phyloP scores from a whole-genome alignment of 495 filamentous ascomycete genomes.

The Paragyromitra xinjiangensis region DNA sequence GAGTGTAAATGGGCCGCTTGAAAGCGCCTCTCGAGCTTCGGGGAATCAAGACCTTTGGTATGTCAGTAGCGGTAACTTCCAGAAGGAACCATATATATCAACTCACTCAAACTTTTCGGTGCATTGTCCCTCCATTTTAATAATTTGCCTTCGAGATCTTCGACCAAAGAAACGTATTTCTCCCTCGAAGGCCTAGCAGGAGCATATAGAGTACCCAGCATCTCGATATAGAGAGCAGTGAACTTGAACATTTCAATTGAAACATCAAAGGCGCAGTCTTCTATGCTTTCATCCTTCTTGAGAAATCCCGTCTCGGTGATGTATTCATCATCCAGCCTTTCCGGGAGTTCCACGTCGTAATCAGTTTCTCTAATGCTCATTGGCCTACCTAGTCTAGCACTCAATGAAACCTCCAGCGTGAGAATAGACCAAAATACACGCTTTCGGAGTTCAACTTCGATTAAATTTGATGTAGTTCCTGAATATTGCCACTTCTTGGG shows the following conservation, averaged over 20 bases:
- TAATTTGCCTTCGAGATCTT: slow-evolving; percentile 69
- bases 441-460: slow-evolving; percentile 78
- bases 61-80: slow-evolving; percentile 61
- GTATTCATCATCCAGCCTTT: slow-evolving; percentile 71
- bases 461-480: slow-evolving; percentile 63
- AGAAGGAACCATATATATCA: background rate
- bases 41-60: slow-evolving; percentile 59
- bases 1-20: slow-evolving; percentile 63
- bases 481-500: slow-evolving; percentile 67
- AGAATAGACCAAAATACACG: slow-evolving; percentile 77
- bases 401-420: slow-evolving; percentile 69
- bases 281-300: slow-evolving; percentile 64
- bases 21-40: slow-evolving; percentile 64
- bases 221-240: slow-evolving; percentile 70
- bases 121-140: slow-evolving; percentile 66
- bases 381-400: slow-evolving; percentile 76
- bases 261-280: slow-evolving; percentile 71
- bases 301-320: slow-evolving; percentile 61
- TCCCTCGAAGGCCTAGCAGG: slow-evolving; percentile 65
- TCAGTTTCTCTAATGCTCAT: slow-evolving; percentile 76
- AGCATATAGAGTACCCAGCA: slow-evolving; percentile 76
- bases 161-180: slow-evolving; percentile 70
- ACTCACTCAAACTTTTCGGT: slow-evolving; percentile 60
- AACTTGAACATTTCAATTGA: slow-evolving; percentile 70
- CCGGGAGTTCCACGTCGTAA: slow-evolving; percentile 77